Evolutionary conservation across 371 early-diverging fungal species (phyloP), one percentile per base, ranked within the genome.

Genomic region (Mucor irregularis): DNA sequence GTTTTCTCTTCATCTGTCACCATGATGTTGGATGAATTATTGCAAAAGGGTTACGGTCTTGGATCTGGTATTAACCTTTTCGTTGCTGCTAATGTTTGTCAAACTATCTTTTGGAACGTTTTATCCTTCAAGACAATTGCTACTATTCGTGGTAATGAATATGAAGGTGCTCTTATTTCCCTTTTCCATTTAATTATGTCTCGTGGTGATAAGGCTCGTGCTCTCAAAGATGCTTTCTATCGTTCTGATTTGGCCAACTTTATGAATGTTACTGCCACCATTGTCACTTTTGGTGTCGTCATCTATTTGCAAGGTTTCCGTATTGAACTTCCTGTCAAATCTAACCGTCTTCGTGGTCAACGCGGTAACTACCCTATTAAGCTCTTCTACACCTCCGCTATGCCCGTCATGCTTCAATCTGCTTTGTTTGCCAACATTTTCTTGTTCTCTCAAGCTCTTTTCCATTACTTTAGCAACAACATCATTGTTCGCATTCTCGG

Each of bases 21-120:
- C 57, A 94, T 99, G 77, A 81, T 99, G 16, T 84, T 99, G 61
- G 99, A 99, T 76, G 99, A 99, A 84, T 87, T 99, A 62, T 86
- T 99, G 57, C 99, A 99, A 81, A 99, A 99, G 85, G 99, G 99
- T n/a, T 99, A 99, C 68, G 99, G 99, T 64, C 84, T 99, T 52
- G 99, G 99, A 26, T 99, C 99, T 29, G 99, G 99, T 62, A 98
- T 99, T 68, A 97, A 97, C 61, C 84, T 99, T 62, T 99, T 99
- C 72, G 98, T 99, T 80, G 99, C 99, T 49, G 95, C 99, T 62
- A 99, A 99, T 80, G 95, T 99, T 62, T 99, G 99, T 76, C 99
- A 99, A 82, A 96, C 85, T 61, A 96, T 99, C 64, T 87, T 99
- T 68, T 99, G 99, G 99, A 95, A 99, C 80, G 94, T 97, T 13